phyloP scores from a whole-genome alignment of 2,329 filamentous ascomycete genomes.

The Didymella pomorum region DNA sequence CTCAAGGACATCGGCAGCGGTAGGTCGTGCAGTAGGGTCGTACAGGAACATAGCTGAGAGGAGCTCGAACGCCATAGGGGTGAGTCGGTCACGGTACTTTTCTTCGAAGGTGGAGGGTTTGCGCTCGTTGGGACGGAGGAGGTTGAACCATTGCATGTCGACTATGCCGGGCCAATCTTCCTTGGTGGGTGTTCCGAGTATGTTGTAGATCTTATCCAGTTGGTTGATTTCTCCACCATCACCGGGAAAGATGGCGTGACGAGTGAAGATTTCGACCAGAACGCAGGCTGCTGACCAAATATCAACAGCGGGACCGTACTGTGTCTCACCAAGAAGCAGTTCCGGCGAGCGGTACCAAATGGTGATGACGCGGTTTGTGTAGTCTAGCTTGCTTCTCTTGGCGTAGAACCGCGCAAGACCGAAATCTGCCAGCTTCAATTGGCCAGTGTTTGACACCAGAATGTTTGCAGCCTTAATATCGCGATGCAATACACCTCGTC shows the following conservation, averaged over 20 bases:
- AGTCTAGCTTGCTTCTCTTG: conserved; percentile 89
- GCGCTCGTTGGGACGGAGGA: conserved; percentile 79
- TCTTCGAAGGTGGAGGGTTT: conserved; percentile 80
- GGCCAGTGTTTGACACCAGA: conserved; percentile 85
- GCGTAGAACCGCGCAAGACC: conserved; percentile 95
- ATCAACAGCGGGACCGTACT: conserved; percentile 96
- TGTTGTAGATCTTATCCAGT: conserved; percentile 93
- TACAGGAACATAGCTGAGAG: conserved; percentile 86
- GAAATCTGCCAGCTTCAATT: conserved; percentile 94
- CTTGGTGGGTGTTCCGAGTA: conserved; percentile 86
- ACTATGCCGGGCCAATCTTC: conserved; percentile 86
- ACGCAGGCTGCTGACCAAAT: conserved; percentile 98
- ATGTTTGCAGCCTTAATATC: conserved; percentile 99
- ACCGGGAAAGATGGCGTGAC: conserved; percentile 91
- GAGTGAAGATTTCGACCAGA: conserved; percentile 94
- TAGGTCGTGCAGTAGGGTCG: conserved; percentile 83
- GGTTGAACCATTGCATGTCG: conserved; percentile 97
- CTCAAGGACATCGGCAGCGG: conserved; percentile 81
- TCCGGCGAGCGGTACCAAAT: conserved; percentile 99
- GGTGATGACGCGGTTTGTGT: conserved; percentile 97
- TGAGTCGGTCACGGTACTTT: conserved; percentile 79
- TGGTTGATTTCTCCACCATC: conserved; percentile 96
- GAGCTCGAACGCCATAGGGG: conserved; percentile 82
- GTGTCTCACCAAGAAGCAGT: conserved; percentile 86
- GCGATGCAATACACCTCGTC: conserved; percentile 90